A percentile compares a stretch with the other conserved stretches of the same genome.
These are phyloP conservation scores for Ophiocordyceps camponoti-rufipedis DNA, from an alignment of 2,329 filamentous ascomycete species.

Conservation along the genomic window DNA sequence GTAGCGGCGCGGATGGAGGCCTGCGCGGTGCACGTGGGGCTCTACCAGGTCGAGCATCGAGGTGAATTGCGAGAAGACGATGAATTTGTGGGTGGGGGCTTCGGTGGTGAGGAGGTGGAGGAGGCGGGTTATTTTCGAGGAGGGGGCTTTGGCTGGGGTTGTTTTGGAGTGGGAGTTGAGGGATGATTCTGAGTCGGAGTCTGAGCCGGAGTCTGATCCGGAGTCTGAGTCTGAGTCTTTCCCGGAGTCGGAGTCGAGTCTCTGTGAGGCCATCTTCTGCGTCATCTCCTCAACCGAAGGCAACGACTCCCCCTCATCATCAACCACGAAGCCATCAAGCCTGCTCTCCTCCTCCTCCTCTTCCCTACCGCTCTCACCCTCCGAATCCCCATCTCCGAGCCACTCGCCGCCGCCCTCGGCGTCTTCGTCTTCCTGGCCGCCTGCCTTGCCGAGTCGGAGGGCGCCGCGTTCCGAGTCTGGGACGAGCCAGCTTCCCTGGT, in stretches of 20 bases:
- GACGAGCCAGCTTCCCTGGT: conserved; percentile 65
- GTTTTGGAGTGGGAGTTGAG: conserved; percentile 9
- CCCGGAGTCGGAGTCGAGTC: conserved; percentile 9
- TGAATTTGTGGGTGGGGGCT: conserved; percentile 75
- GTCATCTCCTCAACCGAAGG: conserved; percentile 17
- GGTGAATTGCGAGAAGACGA: conserved; percentile 96
- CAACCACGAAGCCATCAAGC: conserved; percentile 34
- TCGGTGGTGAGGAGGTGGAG: conserved; percentile 67
- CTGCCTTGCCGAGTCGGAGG: conserved; percentile 53
- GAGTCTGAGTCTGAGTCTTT: conserved; percentile 13
- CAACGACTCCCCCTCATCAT: conserved; percentile 27
- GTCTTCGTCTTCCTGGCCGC: conserved; percentile 75
- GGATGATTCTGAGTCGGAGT: conserved; percentile 8
- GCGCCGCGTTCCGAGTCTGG: conserved; percentile 43
- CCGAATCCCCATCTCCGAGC: conserved; percentile 53
- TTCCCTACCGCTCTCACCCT: conserved; percentile 25
- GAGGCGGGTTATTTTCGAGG: conserved; percentile 82
- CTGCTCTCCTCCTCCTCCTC: conserved; percentile 34
- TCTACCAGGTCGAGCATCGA: conserved; percentile 95
- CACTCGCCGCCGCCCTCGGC: conserved; percentile 74
- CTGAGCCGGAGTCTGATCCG: no score
- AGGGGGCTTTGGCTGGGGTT: conserved; percentile 39
- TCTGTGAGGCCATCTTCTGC: conserved; percentile 18
- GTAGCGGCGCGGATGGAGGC: conserved; percentile 71
- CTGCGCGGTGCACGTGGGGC: conserved; percentile 62